Evolutionary conservation across 768 basidiomycete genomes (phyloP).

Genomic region (Boletus vermiculosoides): DNA sequence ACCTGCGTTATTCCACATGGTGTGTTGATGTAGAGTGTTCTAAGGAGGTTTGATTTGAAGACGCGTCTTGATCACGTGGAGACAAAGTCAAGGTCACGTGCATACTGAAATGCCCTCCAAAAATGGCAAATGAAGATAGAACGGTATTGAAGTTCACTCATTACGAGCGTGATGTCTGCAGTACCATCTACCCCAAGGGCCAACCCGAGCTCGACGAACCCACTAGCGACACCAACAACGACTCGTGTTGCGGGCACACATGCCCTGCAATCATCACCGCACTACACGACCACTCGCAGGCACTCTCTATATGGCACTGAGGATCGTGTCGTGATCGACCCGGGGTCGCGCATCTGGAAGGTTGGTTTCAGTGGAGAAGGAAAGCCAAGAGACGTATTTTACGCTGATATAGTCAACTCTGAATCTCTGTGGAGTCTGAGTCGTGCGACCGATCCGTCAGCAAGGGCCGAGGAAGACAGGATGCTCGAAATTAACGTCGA

Average conservation of each 20-base stretch:
- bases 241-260: slow-evolving; percentile 47
- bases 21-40: background rate
- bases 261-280: slow-evolving; percentile 70
- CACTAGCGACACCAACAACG: slow-evolving; percentile 55
- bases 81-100: slow-evolving; percentile 15
- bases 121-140: background rate
- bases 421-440: slow-evolving; percentile 60
- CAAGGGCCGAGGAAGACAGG: slow-evolving; percentile 71
- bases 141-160: background rate
- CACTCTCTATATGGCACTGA: slow-evolving; percentile 97
- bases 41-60: background rate
- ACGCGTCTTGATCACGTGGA: slow-evolving; percentile 26
- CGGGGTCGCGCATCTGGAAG: slow-evolving; percentile 93
- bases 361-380: slow-evolving; percentile 98
- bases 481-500: slow-evolving; percentile 71
- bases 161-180: slow-evolving; percentile 30
- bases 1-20: slow-evolving; percentile 29
- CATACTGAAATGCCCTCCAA: accelerated
- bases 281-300: slow-evolving; percentile 79
- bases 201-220: slow-evolving; percentile 15
- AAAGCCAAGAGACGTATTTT: slow-evolving; percentile 84
- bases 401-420: slow-evolving; percentile 44
- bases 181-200: slow-evolving; percentile 35
- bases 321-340: slow-evolving; percentile 92
- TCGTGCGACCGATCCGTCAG: slow-evolving; percentile 50